phyloP scores from a whole-genome alignment of 805 yeast species.

The Starmerella riodocensis region DNA sequence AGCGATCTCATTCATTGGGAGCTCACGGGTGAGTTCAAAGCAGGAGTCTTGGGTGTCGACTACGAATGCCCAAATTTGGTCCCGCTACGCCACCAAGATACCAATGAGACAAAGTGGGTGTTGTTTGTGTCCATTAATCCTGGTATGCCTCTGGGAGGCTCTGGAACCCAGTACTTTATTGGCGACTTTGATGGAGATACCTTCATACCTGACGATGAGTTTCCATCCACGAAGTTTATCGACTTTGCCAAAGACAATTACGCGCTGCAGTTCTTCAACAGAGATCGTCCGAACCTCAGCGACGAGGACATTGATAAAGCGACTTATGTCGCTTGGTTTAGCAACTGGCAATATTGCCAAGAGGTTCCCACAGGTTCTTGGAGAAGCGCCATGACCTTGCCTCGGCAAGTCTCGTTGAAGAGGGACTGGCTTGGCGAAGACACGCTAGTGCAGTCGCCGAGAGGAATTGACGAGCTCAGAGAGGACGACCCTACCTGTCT shows the following conservation, averaged over 20 bases:
- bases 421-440: constrained; percentile 6
- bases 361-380: constrained; percentile 30
- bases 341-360: constrained; percentile 33
- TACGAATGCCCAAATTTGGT: constrained; percentile 34
- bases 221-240: constrained; percentile 22
- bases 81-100: constrained; percentile 24
- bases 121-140: constrained; percentile 32
- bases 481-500: no score
- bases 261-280: constrained; percentile 30
- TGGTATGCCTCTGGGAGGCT: constrained; percentile 33
- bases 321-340: constrained; percentile 33
- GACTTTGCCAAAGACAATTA: constrained; percentile 32
- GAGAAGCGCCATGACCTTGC: constrained; percentile 30
- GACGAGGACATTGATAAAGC: constrained; percentile 22
- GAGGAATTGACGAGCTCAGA: constrained; percentile 7
- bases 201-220: constrained; percentile 27
- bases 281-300: constrained; percentile 3
- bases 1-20: constrained; percentile 12
- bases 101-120: constrained; percentile 27
- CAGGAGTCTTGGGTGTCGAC: constrained; percentile 27
- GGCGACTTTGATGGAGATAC: constrained; percentile 33
- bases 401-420: constrained; percentile 8
- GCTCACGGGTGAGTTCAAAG: constrained; percentile 10
- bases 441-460: constrained; percentile 11
- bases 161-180: constrained; percentile 31